Evolutionary conservation across 306 rosid species (phyloP).

Genomic region (Begonia masoniana): DNA sequence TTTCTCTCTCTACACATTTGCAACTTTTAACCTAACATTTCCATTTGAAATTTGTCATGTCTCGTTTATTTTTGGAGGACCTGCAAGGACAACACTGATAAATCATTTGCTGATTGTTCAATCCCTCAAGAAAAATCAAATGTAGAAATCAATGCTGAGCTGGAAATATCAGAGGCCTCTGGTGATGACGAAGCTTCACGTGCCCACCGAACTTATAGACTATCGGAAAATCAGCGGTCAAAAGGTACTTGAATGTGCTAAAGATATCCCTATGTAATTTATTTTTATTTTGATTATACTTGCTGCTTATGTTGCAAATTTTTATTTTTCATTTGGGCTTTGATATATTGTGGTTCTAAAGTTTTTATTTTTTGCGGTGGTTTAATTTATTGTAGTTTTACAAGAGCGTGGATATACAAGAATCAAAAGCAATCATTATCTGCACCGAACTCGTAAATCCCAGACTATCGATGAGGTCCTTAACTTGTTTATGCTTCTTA

Average conservation of each 20-base stretch:
- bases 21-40: not conserved
- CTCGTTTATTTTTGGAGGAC: slow-evolving; percentile 48
- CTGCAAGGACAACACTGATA: slow-evolving; percentile 66
- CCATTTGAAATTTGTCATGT: slow-evolving; percentile 7
- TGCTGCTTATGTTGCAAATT: not conserved
- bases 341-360: slow-evolving; percentile 7
- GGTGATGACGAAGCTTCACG: slow-evolving; percentile 82
- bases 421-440: slow-evolving; percentile 62
- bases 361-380: slow-evolving; percentile 11
- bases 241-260: slow-evolving; percentile 26
- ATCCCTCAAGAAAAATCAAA: slow-evolving; percentile 94
- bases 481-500: no score
- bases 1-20: not conserved
- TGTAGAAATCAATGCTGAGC: slow-evolving; percentile 84
- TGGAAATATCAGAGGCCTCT: slow-evolving; percentile 87
- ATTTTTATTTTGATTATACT: not conserved
- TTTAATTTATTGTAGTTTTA: slow-evolving; percentile 31
- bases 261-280: not conserved
- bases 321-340: no score
- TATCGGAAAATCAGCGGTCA: slow-evolving; percentile 42
- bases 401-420: slow-evolving; percentile 58
- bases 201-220: slow-evolving; percentile 39
- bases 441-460: slow-evolving; percentile 71
- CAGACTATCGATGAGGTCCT: slow-evolving; percentile 90
- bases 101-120: slow-evolving; percentile 61